Base-by-base conservation (phyloP, 1,284 basidiomycete genomes). In the Papiliotrema laurentii region DNA sequence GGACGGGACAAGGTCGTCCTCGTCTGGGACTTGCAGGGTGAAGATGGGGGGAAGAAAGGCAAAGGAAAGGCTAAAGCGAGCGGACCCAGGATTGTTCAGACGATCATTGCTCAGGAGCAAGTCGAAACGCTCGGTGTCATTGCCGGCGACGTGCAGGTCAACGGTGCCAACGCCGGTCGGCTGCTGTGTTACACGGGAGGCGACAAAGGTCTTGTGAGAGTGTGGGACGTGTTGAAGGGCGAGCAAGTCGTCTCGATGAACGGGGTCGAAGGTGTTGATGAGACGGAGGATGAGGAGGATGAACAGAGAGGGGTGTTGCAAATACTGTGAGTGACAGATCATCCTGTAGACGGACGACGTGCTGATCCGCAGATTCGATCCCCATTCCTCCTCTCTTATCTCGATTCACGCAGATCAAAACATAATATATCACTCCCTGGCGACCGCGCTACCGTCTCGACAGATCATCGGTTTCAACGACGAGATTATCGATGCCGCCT, bases 401-500 rank as follows among this genome's bases (percentile, higher is more conserved):
- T 88, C 90, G n/a, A 78, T 94, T 7, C 92, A 97, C 67, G 91
- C 89, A 25, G 94, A 98, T 71, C 94, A 97, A 76, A 97, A 97
- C 62, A 89, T 99, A 58, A 81, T 93, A 41, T 89, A 91, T 72
- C 83, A 90, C 71, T 88, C 86, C 2, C 74, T 92, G 7, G 71
- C 77, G 6, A 80, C 81, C 0, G 79, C 80, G 39, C 75, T 78
- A 10, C 72, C 87, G 26, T 76, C 80, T n/a, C 83, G 85, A n/a
- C 93, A 97, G 62, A 75, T 98, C 54, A 84, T 98, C 54, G 96
- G 96, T 0, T 98, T 87, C 80, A 97, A 98, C 72, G 96, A 98
- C 72, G 93, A 98, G 72, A 92, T 98, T 59, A 87, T 97, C 43
- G 94, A 97, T 63, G 81, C 83, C 9, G 78, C 81, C 19, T 89